Conservation (phyloP, 768 basidiomycete genomes). For the Auricularia cornea region DNA sequence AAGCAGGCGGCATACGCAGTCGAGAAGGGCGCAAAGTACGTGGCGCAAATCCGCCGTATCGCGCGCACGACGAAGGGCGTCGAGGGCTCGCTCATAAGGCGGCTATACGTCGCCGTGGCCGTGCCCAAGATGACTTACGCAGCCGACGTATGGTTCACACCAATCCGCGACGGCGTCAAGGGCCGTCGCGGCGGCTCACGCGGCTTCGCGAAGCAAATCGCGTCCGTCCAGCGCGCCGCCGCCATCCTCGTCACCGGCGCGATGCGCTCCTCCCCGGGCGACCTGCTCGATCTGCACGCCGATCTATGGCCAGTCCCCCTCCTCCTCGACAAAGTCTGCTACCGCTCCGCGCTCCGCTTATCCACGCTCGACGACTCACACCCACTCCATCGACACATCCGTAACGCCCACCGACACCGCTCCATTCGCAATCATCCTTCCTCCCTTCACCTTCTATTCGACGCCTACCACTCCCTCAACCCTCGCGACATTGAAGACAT, state of each 20-base stretch:
- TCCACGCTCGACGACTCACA: too few relatives aligned
- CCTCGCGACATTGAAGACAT: conserved; percentile 13
- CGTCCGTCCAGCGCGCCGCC: conserved; percentile 16
- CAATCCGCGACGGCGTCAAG: too few relatives aligned
- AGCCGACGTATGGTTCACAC: too few relatives aligned
- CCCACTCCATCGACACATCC: too few relatives aligned
- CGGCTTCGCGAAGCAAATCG: conserved; percentile 7
- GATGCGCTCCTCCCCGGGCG: conserved; percentile 15
- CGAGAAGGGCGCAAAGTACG: not conserved
- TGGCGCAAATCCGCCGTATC: too few relatives aligned
- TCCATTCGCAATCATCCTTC: conserved; percentile 6
- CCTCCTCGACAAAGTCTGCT: too few relatives aligned
- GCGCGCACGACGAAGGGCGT: too few relatives aligned
- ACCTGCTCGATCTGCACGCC: conserved; percentile 16
- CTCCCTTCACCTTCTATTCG: conserved; percentile 17
- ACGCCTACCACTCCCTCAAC: conserved; percentile 2
- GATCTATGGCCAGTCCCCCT: conserved; percentile 13
- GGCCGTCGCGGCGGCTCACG: not conserved
- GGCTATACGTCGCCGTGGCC: too few relatives aligned
- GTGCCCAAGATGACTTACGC: too few relatives aligned
- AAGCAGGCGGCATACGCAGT: conserved; percentile 8
- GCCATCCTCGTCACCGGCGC: conserved; percentile 15
- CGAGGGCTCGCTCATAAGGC: too few relatives aligned
- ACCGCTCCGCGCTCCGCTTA: too few relatives aligned
- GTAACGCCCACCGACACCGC: not conserved